These are phyloP conservation scores for Kodamaea sp. DNA, from an alignment of 1,139 yeast genomes.

Conservation along the genomic window DNA sequence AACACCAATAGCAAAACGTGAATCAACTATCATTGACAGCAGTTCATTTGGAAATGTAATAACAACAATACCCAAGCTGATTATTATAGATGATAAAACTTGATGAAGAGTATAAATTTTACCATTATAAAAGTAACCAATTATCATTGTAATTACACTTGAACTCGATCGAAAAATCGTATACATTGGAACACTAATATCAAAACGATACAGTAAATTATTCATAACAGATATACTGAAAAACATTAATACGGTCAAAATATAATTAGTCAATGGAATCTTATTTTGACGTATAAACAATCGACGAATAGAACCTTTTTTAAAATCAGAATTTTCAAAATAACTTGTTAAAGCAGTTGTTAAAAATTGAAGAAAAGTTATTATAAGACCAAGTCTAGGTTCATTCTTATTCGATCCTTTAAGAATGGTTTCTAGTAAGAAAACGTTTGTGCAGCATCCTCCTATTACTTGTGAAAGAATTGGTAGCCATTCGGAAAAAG, in stretches of 20 bases:
- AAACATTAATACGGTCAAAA: conserved; percentile 47
- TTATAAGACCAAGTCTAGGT: conserved; percentile 36
- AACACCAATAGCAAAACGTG: conserved; percentile 39
- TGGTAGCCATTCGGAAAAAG: conserved; percentile 7
- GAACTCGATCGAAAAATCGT: conserved; percentile 66
- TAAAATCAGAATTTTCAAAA: conserved; percentile 25
- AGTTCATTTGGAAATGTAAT: conserved; percentile 36
- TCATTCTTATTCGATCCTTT: conserved; percentile 9
- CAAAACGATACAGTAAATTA: conserved; percentile 55
- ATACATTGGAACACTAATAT: conserved; percentile 64
- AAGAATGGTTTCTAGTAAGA: conserved; percentile 55
- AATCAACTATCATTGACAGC: conserved; percentile 4
- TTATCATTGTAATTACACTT: conserved; percentile 56
- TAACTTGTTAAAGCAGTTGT: conserved; percentile 49
- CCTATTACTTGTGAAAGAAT: conserved; percentile 50
- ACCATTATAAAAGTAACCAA: conserved; percentile 47
- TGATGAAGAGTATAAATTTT: conserved; percentile 47
- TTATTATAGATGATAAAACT: conserved; percentile 46
- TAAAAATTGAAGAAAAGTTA: conserved; percentile 61
- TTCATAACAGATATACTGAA: conserved; percentile 53
- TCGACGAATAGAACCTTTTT: conserved; percentile 16
- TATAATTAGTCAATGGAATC: conserved; percentile 50
- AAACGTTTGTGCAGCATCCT: conserved; percentile 72
- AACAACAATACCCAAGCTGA: conserved; percentile 55
- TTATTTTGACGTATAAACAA: conserved; percentile 29